Conservation (phyloP, 495 filamentous ascomycete species). For the Penicillium cosmopolitanum region DNA sequence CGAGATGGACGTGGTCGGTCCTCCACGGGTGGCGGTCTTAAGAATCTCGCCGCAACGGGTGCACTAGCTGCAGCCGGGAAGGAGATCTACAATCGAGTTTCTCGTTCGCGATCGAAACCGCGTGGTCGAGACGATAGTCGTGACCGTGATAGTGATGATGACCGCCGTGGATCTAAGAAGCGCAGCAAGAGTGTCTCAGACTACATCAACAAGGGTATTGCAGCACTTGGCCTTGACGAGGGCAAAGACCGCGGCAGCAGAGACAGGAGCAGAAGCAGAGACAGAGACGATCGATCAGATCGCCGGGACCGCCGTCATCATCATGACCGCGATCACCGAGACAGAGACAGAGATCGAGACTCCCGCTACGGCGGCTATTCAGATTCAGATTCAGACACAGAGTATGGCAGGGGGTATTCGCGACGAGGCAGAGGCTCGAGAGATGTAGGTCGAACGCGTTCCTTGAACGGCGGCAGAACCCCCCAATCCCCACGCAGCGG, state of each 20-base stretch:
- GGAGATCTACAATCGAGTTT: slow-evolving; percentile 67
- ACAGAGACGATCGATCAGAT: slow-evolving; percentile 9
- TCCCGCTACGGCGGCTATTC: slow-evolving; percentile 33
- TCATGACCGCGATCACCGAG: slow-evolving; percentile 26
- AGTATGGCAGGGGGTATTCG: slow-evolving; percentile 50
- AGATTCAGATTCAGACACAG: slow-evolving; percentile 58
- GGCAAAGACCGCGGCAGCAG: slow-evolving; percentile 34
- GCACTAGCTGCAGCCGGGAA: slow-evolving; percentile 81
- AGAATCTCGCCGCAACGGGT: slow-evolving; percentile 73
- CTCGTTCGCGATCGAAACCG: slow-evolving; percentile 63
- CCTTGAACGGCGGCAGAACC: slow-evolving; percentile 21
- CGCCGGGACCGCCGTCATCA: slow-evolving; percentile 12
- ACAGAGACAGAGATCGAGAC: slow-evolving; percentile 18
- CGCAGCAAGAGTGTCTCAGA: slow-evolving; percentile 63
- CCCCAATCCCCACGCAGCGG: slow-evolving; percentile 19
- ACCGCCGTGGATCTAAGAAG: slow-evolving; percentile 44
- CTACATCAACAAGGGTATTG: slow-evolving; percentile 58
- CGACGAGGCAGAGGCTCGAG: slow-evolving; percentile 50
- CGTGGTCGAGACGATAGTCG: slow-evolving; percentile 50
- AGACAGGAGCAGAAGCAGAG: slow-evolving; percentile 31
- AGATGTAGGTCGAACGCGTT: slow-evolving; percentile 55
- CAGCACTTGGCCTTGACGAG: slow-evolving; percentile 55
- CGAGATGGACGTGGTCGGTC: slow-evolving; percentile 42
- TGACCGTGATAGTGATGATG: slow-evolving; percentile 40
- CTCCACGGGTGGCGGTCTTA: slow-evolving; percentile 50